Evolutionary conservation across 768 basidiomycete species (phyloP), one percentile per base, ranked within the genome.

Genomic region (Psilocybe tampanensis): DNA sequence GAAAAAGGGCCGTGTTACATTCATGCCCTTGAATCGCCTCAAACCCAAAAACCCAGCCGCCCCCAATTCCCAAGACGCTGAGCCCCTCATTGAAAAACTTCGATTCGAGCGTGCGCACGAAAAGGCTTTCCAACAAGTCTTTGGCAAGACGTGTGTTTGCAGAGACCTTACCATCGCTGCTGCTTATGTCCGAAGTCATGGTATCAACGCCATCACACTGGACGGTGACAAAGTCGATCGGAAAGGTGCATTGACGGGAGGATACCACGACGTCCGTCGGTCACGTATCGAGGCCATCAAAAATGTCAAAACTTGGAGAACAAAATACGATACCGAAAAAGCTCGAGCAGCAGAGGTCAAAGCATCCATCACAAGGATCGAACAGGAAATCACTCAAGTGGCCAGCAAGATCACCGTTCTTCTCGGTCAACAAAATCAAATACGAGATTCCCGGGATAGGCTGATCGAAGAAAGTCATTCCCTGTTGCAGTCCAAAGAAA

Each of bases 181-280:
- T 6, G 91, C 92, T 8, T 98, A 97, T 70, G 94, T 95, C 48
- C 90, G 96, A 71, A 91, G 88, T 64, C 95, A 98, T 68, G 88
- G 88, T 1, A 89, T 98, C 68, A 98, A 96, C 73, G 95, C 94
- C 19, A 98, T 98, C 72, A 99, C 97, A 1, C 83, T 97, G 36
- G 95, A 96, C 63, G 97, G 97, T 47, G 97, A 99, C 78, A 94
- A 94, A 68, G 95, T 96, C 52, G 97, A 99, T 70, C 84, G 95
- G 50, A 98, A 96, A 69, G 97, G 97, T 60, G 88, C 95, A 1
- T 74, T 99, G 47, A 98, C 95, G 0, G 97, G 97, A 54, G 97
- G 97, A 0, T 99, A 92, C 72, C 92, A 98, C 70, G 97, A 98
- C 70, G 80, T 94, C 22, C 86, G 92, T 11, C 81, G 92, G 44